These are phyloP conservation scores for Trichosanthes cucumerina DNA, from an alignment of 306 rosid species.

Conservation along the genomic window DNA sequence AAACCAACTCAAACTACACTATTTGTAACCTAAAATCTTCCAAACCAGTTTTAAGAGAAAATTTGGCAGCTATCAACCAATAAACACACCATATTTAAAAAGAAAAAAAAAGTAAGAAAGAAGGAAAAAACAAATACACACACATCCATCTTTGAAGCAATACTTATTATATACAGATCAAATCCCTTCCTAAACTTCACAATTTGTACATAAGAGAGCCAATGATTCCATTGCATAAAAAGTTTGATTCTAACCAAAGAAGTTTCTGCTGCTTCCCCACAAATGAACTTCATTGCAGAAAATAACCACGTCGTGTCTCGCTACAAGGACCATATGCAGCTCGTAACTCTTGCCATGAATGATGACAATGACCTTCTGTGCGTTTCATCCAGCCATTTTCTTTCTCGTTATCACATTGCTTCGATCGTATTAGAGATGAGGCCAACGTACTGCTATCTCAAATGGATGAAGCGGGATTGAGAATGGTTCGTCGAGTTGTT, in stretches of 20 bases:
- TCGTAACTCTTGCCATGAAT: background rate
- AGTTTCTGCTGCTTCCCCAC: background rate
- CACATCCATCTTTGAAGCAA: background rate
- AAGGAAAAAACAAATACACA: background rate
- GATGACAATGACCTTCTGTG: background rate
- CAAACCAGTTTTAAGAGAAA: background rate
- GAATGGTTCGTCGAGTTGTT: background rate
- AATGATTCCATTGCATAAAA: background rate
- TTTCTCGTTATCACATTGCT: background rate
- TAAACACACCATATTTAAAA: background rate
- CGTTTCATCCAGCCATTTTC: background rate
- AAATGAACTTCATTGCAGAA: slow-evolving; percentile 5
- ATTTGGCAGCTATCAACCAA: background rate
- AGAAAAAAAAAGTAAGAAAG: background rate
- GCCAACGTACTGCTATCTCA: background rate
- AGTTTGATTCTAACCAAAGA: background rate
- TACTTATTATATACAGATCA: background rate
- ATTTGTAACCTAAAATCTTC: background rate
- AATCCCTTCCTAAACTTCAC: background rate
- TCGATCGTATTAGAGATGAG: background rate
- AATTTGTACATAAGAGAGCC: background rate
- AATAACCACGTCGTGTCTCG: background rate
- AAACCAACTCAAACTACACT: too few relatives aligned
- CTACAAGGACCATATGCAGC: background rate
- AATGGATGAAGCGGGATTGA: background rate